Evolutionary conservation across 2,329 filamentous ascomycete species (phyloP), one percentile per base, ranked within the genome.

Genomic region (Gaeumannomyces tritici): DNA sequence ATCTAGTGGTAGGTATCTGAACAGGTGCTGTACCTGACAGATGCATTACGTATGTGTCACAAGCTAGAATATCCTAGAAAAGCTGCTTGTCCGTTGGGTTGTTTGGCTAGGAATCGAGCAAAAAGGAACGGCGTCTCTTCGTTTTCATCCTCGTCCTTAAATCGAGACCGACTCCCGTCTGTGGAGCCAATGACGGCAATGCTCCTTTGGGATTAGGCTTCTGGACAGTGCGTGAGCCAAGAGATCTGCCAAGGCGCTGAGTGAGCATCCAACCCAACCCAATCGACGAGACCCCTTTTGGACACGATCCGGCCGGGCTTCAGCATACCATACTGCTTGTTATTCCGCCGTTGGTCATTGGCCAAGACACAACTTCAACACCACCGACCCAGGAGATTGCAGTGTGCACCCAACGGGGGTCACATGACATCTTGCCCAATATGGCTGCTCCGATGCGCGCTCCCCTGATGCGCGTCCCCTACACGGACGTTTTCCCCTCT

Each of bases 401-500:
- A 18, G 8, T 2, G 35, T 21, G 13, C 29, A 8, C 9, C 21
- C 9, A n/a, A 6, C 21, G 18, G 7, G 8, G 42, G 42, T 51
- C 42, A 51, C 42, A 51, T 51, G 42, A 51, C 42, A 24, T n/a
- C 42, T 24, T 60, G 51, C 27, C 59, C 31, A 61, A 26, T 24
- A 61, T 61, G 60, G 27, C 51, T n/a, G 60, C 54, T 11, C 29
- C 60, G 62, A 88, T 89, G 86, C 82, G 82, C 74, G 89, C 84
- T 74, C 83, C 88, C 69, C 83, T 91, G 63, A 88, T 96, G 78
- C 88, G 92, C 68, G 96, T 98, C 69, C 93, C 93, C 64, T 98
- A 93, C 73, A 96, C 91, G 71, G 87, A 90, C 67, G 87, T 90
- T 55, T 82, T 97, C 62, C 86, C 93, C 28, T 79, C 87, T 29